Conservation (phyloP, 116 monocot species). For the Trichopus zeylanicus region DNA sequence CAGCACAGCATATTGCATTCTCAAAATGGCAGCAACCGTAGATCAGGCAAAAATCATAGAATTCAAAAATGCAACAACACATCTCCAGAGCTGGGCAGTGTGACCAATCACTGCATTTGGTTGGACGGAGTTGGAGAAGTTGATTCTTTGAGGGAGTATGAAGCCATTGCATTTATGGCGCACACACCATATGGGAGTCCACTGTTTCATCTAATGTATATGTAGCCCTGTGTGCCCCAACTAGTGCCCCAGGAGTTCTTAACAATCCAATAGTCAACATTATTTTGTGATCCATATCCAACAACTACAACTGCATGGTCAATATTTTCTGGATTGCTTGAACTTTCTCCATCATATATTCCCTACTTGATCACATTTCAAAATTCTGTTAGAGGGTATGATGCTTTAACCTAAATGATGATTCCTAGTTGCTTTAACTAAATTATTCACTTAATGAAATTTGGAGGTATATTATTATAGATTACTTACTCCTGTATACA, state of each 20-base stretch:
- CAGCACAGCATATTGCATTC: conserved; percentile 37
- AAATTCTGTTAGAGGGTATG: too few relatives aligned
- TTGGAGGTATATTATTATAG: too few relatives aligned
- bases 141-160: conserved; percentile 43
- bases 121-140: conserved; percentile 21
- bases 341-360: conserved; percentile 50
- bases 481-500: conserved; percentile 48
- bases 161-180: conserved; percentile 47
- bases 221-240: conserved; percentile 48
- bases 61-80: conserved; percentile 37
- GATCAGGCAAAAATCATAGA: conserved; percentile 17
- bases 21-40: conserved; percentile 38
- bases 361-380: conserved; percentile 23
- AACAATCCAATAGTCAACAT: conserved; percentile 35
- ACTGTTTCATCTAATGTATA: conserved; percentile 34
- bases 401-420: too few relatives aligned
- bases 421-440: too few relatives aligned
- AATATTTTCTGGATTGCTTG: conserved; percentile 45
- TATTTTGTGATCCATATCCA: conserved; percentile 34
- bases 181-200: conserved; percentile 31
- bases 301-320: conserved; percentile 47
- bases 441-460: too few relatives aligned
- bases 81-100: conserved; percentile 37
- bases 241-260: conserved; percentile 56
- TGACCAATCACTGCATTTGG: conserved; percentile 23